Conservation (phyloP, 2,329 filamentous ascomycete genomes). For the Colletotrichum tamarilloi region DNA sequence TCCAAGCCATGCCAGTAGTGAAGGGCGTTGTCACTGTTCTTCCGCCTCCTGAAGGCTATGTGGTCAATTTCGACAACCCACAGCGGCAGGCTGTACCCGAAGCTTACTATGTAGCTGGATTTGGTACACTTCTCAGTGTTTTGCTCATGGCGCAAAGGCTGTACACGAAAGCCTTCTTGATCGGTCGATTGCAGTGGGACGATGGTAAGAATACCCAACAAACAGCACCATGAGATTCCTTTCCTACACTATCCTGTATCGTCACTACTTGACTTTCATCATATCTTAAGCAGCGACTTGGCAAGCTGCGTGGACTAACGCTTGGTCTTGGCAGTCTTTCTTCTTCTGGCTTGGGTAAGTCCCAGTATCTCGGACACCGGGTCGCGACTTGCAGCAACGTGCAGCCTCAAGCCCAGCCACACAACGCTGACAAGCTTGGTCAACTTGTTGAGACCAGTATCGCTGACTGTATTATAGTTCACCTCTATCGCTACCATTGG, state of each 20-base stretch:
- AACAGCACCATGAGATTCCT: neutral
- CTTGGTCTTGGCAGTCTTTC: neutral
- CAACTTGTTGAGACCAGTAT: neutral
- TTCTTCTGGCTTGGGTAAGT: constrained; percentile 15
- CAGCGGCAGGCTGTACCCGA: constrained; percentile 39
- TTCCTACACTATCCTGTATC: neutral
- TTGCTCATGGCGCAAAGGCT: constrained; percentile 42
- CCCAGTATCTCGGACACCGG: neutral
- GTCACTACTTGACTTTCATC: neutral
- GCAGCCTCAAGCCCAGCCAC: neutral
- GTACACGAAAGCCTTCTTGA: constrained; percentile 38
- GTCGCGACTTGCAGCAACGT: neutral
- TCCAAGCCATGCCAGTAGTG: constrained; percentile 31
- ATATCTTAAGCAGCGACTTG: neutral
- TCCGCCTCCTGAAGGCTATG: constrained; percentile 45
- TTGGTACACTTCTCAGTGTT: constrained; percentile 43
- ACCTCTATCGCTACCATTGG: constrained; percentile 21
- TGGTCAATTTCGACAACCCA: constrained; percentile 47
- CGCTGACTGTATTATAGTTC: constrained; percentile 3
- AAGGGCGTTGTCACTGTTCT: constrained; percentile 42
- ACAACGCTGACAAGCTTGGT: neutral
- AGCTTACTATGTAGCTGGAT: constrained; percentile 39
- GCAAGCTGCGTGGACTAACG: neutral
- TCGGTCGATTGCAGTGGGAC: constrained; percentile 35
- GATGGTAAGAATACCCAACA: constrained; percentile 24